A percentile compares a stretch with the other conserved stretches of the same genome.
phyloP scores from a whole-genome alignment of 2,329 filamentous ascomycete species.

The Didymella lethalis region DNA sequence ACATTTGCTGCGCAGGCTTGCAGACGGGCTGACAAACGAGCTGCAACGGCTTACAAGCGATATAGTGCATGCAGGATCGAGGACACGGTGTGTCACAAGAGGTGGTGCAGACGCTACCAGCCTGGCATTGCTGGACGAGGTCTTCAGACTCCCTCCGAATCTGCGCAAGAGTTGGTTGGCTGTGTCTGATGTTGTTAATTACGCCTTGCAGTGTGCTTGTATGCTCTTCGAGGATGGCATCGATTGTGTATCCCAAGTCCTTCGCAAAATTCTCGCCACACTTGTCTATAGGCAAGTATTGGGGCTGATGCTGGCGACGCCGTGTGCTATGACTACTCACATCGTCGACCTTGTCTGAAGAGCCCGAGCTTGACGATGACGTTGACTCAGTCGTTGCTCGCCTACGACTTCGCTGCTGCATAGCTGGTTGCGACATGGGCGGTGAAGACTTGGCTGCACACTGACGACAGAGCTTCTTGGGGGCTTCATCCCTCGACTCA shows the following conservation, averaged over 20 bases:
- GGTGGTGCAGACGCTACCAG: slow-evolving; percentile 7
- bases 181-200: slow-evolving; percentile 50
- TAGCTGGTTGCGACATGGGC: slow-evolving; percentile 4
- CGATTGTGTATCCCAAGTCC: slow-evolving; percentile 51
- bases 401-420: slow-evolving; percentile 17
- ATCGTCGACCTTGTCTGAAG: slow-evolving; percentile 2
- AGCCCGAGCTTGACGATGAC: slow-evolving; percentile 18
- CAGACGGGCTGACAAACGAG: not conserved
- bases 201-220: slow-evolving; percentile 49
- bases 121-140: slow-evolving; percentile 27
- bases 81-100: slow-evolving; percentile 9
- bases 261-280: slow-evolving; percentile 40
- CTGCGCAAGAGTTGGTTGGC: slow-evolving; percentile 29
- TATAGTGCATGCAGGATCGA: not conserved
- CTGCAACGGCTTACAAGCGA: not conserved
- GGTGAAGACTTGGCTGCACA: slow-evolving; percentile 29
- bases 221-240: slow-evolving; percentile 54
- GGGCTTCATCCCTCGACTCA: slow-evolving; percentile 29
- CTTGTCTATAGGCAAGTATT: slow-evolving; percentile 29
- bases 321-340: slow-evolving; percentile 2
- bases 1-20: slow-evolving; percentile 12
- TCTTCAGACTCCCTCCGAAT: slow-evolving; percentile 31
- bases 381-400: slow-evolving; percentile 24
- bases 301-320: slow-evolving; percentile 26
- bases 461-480: slow-evolving; percentile 28